Evolutionary conservation across 768 basidiomycete species (phyloP), one percentile per base, ranked within the genome.

Genomic region (Harrya chromipes): DNA sequence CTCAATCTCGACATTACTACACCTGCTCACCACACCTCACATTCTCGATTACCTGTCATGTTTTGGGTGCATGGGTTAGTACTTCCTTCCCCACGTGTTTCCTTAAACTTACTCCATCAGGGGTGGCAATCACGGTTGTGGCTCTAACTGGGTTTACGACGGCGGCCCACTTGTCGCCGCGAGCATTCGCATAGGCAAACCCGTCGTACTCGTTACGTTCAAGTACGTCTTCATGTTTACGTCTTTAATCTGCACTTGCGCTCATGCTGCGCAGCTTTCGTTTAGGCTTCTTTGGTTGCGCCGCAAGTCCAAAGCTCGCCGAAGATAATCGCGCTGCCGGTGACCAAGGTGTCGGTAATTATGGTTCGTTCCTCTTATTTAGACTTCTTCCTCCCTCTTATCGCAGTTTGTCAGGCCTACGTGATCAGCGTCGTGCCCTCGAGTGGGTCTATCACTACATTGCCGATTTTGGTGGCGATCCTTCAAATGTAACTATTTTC

Each of bases 61-160:
- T 65, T 89, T 39, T 90, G 87, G 88, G 72, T 90, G n/a, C 88
- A 90, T 69, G 88, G 88, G 87, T 90, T 58, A 38, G 81, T 72
- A 26, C 24, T 53, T 35, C 29, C 20, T 42, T 36, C 36, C 48
- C 21, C 49, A 46, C 21, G 34, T 47, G 8, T 44, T 56, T 55
- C 40, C 16, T 52, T 47, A 45, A 33, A 37, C 62, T 70, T 19
- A 66, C 47, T 51, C 41, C 26, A 46, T 43, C 61, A 90, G 87
- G 21, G 87, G 88, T 35, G 83, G 82, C 9, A 80, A 86, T 60
- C 74, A 79, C 59, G 88, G 88, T 17, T 82, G 80, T 49, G 87
- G 88, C 6, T 85, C 85, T 4, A 79, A 79, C 61, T 90, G 88
- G 87, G 69, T 87, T 8, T 88, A 83, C 56, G 88, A 90, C 54